Conservation (phyloP, 768 basidiomycete genomes). For the Rhizopogon rudus region DNA sequence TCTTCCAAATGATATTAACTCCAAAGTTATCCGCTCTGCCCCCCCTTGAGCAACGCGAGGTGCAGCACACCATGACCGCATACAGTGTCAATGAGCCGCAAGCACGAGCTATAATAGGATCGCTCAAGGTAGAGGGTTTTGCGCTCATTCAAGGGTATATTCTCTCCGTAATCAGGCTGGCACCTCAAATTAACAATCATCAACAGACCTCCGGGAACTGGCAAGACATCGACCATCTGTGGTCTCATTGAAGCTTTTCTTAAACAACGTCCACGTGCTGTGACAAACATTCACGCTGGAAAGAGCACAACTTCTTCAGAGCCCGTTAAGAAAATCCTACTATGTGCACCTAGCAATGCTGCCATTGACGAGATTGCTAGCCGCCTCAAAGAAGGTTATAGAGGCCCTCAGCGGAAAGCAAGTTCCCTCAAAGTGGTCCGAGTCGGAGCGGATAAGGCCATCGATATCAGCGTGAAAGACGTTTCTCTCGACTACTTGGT, state of each 20-base stretch:
- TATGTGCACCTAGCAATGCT: constrained; percentile 98
- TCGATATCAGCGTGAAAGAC: constrained; percentile 78
- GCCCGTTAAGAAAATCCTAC: constrained; percentile 66
- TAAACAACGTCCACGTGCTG: constrained; percentile 46
- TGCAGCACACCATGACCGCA: constrained; percentile 60
- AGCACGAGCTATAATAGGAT: constrained; percentile 79
- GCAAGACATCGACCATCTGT: constrained; percentile 97
- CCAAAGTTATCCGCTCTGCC: constrained; percentile 53
- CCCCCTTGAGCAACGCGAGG: constrained; percentile 40
- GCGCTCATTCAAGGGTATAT: constrained; percentile 90
- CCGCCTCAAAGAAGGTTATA: constrained; percentile 78
- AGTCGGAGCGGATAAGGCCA: constrained; percentile 71
- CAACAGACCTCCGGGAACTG: constrained; percentile 90
- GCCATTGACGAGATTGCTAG: constrained; percentile 95
- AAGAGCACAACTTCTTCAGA: constrained; percentile 33
- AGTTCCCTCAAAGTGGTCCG: constrained; percentile 80
- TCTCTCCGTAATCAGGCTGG: background rate
- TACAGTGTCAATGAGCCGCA: constrained; percentile 91
- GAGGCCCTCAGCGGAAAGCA: constrained; percentile 47
- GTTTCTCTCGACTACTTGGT: constrained; percentile 85
- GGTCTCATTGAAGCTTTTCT: constrained; percentile 86
- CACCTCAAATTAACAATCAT: background rate
- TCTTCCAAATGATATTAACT: constrained; percentile 61
- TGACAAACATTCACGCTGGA: constrained; percentile 48
- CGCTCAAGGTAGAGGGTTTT: constrained; percentile 72